phyloP scores from a whole-genome alignment of 306 rosid genomes.

The Medicago arabica region DNA sequence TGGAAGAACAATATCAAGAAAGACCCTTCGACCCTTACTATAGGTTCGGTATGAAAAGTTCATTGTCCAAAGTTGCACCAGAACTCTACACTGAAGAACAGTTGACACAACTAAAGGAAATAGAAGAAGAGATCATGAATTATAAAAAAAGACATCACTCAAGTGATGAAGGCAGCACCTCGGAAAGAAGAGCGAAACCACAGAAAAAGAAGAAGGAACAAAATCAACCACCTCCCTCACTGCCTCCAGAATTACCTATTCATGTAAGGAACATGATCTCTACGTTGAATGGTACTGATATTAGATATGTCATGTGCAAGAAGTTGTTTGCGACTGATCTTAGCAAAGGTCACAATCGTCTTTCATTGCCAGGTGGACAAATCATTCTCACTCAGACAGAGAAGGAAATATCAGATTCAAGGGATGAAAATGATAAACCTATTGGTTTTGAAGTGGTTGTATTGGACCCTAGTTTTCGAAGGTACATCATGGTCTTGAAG shows the following conservation, averaged over 20 bases:
- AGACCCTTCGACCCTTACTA: neutral
- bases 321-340: neutral
- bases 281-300: neutral
- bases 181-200: neutral
- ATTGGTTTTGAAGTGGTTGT: neutral
- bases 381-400: neutral
- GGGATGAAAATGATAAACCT: neutral
- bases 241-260: neutral
- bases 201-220: neutral
- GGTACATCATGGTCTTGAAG: neutral
- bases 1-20: neutral
- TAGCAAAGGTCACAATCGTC: neutral
- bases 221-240: neutral
- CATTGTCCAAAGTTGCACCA: neutral
- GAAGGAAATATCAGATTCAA: neutral
- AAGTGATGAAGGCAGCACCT: neutral
- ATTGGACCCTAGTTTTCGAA: neutral
- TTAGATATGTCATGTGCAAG: neutral
- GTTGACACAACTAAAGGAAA: too few relatives aligned
- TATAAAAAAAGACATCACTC: too few relatives aligned
- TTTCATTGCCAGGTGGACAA: neutral
- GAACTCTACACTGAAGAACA: neutral
- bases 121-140: neutral
- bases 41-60: too few relatives aligned
- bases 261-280: neutral